Base-by-base conservation (phyloP, 805 yeast species). In the Metschnikowia kunwiensis region DNA sequence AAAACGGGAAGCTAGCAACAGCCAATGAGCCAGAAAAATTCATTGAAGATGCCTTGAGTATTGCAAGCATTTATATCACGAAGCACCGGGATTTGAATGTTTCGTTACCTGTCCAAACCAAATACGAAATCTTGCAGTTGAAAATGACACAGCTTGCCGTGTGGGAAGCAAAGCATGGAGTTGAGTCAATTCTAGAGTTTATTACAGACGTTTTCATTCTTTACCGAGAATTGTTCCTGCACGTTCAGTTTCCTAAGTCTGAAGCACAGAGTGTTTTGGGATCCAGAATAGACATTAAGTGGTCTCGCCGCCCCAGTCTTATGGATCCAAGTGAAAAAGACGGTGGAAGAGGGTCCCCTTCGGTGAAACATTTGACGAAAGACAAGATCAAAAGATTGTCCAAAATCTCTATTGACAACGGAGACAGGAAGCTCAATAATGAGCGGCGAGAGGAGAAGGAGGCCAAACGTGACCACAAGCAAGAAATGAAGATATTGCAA, bases 81-180 rank as follows among this genome's bases (percentile, higher is more conserved):
- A 59, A 58, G 38, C 53, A 57, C 42, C 49, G 50, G n/a, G 55
- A 58, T 27, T 44, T 42, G 14, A 57, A 51, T 23, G 42, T 49
- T 7, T 47, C 51, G 14, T 42, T 65, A 18, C 50, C 63, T 4
- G 32, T 49, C 6, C 57, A 54, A 22, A 52, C 58, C 27, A 65
- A 73, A 50, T 63, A 73, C 61, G 78, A 72, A 39, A 71, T 79
- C 38, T 53, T 80, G 34, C 85, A 86, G 53, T 68, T 87, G 54
- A 84, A 84, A 49, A 68, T 84, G 59, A 82, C 95, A 0, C 86
- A 82, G 49, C 61, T 87, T 24, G 78, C 86, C 1, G 63, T 86
- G n/a, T 61, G 78, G 34, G 88, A 83, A 50, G 69, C 76, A 5
- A 63, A 75, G 4, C 68, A 74, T 38, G 91, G 87, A 5, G 59